phyloP scores from a whole-genome alignment of 192 early-diverging fungal species.

The Entomortierella lignicola region DNA sequence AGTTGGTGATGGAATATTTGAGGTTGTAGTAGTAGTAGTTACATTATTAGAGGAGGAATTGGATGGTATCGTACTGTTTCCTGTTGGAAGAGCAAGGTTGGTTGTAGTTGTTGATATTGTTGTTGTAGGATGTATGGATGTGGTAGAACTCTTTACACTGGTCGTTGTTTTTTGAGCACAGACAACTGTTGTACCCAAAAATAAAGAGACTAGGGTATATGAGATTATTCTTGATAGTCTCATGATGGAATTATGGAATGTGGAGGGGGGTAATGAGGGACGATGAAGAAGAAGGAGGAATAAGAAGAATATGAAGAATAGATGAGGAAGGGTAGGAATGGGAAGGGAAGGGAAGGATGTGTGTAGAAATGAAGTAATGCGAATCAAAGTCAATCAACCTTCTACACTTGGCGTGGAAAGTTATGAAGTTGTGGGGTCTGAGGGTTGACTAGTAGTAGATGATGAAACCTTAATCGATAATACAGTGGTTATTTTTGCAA shows the following conservation, averaged over 20 bases:
- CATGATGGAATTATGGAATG: constrained; percentile 6
- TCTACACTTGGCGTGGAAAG: too few relatives aligned
- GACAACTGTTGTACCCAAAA: background rate
- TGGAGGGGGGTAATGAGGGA: background rate
- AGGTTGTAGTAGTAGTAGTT: background rate
- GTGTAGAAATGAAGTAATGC: background rate
- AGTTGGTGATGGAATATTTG: background rate
- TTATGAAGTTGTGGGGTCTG: too few relatives aligned
- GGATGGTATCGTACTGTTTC: too few relatives aligned
- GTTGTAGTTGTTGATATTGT: constrained; percentile 10
- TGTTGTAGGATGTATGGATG: background rate
- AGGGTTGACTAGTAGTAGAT: too few relatives aligned
- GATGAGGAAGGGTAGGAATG: too few relatives aligned
- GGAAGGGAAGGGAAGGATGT: too few relatives aligned
- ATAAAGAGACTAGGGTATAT: background rate
- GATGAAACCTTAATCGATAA: too few relatives aligned
- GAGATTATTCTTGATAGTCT: constrained; percentile 1
- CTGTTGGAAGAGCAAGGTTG: constrained; percentile 28
- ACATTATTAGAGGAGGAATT: background rate
- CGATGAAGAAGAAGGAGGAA: too few relatives aligned
- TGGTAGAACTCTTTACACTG: too few relatives aligned
- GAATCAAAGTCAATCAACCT: too few relatives aligned
- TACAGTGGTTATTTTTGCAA: too few relatives aligned
- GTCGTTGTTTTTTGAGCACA: constrained; percentile 6
- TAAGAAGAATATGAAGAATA: background rate